Conservation (phyloP, 495 filamentous ascomycete genomes). For the Aeminium ludgeri region DNA sequence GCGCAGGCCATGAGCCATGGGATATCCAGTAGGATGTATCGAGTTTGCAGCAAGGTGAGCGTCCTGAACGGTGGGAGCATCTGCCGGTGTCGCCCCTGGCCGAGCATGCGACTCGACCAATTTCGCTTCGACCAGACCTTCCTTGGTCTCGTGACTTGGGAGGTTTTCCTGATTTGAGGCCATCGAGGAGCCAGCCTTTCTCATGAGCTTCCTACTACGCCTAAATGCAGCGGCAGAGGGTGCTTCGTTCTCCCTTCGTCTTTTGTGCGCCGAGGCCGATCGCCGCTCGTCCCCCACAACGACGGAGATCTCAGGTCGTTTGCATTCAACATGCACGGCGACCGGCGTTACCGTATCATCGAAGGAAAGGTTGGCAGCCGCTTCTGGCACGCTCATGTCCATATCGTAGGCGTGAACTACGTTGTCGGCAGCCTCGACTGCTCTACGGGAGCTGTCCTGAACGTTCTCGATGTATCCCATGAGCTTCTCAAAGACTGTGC, state of each 20-base stretch:
- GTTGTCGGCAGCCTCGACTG: conserved; percentile 69
- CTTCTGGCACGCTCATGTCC: conserved; percentile 65
- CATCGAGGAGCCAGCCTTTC: conserved; percentile 1
- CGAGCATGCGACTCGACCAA: neutral
- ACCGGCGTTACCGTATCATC: conserved; percentile 7
- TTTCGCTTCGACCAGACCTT: conserved; percentile 7
- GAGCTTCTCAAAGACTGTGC: conserved; percentile 43
- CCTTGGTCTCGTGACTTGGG: conserved; percentile 7
- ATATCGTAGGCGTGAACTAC: conserved; percentile 78
- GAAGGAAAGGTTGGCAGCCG: conserved; percentile 12
- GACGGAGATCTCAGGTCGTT: conserved; percentile 21
- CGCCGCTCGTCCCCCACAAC: conserved; percentile 19
- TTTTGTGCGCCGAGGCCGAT: conserved; percentile 19
- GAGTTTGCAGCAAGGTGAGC: neutral
- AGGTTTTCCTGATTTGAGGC: neutral
- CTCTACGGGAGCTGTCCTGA: conserved; percentile 64
- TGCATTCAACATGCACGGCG: no score
- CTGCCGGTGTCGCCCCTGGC: neutral
- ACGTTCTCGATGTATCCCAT: conserved; percentile 63
- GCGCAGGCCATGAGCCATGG: conserved; percentile 32
- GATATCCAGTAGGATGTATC: neutral
- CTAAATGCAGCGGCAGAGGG: no score
- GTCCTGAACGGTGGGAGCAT: conserved; percentile 4
- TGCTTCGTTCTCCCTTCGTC: conserved; percentile 19
- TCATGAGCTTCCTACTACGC: conserved; percentile 1